Conservation (phyloP, 2,329 filamentous ascomycete species). For the Ceratocystis variospora region DNA sequence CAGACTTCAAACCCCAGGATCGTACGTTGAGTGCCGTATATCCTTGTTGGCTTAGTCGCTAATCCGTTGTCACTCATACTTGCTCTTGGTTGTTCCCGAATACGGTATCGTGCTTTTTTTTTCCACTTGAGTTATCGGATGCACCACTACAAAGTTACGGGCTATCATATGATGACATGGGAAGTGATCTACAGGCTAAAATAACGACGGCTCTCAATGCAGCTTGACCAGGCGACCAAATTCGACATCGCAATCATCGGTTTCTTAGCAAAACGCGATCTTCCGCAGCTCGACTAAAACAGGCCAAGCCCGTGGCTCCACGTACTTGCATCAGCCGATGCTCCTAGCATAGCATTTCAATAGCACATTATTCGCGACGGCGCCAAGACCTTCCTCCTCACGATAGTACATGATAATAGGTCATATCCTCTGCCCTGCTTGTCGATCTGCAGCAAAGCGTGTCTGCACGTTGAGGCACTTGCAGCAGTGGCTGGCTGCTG, state of each 20-base stretch:
- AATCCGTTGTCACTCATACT: background rate
- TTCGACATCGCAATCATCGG: background rate
- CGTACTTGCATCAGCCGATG: background rate
- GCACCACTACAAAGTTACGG: background rate
- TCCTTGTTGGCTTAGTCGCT: conserved; percentile 1
- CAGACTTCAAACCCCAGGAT: background rate
- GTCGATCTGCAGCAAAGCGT: background rate
- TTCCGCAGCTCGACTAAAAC: background rate
- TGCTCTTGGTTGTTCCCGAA: background rate
- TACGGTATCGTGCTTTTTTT: background rate
- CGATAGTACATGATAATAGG: background rate
- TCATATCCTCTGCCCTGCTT: background rate
- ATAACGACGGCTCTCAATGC: background rate
- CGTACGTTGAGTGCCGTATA: background rate
- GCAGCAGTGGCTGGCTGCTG: background rate
- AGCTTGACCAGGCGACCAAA: background rate
- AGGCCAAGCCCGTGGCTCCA: background rate
- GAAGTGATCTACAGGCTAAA: conserved; percentile 1
- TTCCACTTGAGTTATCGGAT: background rate
- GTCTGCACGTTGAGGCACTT: background rate
- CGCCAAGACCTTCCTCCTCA: background rate
- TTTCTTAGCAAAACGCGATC: background rate
- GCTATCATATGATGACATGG: background rate
- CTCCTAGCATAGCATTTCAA: background rate
- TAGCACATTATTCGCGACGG: background rate